Conservation (phyloP, 768 basidiomycete genomes). For the Rhodotorula babjevae region DNA sequence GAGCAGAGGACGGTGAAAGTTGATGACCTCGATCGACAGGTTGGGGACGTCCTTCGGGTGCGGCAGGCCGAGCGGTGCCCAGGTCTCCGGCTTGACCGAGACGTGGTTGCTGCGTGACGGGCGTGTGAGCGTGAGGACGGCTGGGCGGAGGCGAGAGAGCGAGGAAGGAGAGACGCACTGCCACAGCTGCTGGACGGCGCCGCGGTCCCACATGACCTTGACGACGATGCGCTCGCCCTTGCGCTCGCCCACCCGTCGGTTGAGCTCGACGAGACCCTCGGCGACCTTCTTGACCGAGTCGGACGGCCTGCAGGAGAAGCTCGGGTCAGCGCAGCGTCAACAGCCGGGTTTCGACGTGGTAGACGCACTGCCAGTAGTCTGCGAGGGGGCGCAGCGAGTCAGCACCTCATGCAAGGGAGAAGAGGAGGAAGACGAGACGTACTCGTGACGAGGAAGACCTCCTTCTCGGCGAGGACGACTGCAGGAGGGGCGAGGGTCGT, state of each 20-base stretch:
- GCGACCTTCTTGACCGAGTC: constrained; percentile 56
- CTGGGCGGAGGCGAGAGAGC: neutral
- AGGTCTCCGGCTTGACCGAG: constrained; percentile 45
- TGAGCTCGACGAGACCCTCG: constrained; percentile 56
- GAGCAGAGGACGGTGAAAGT: constrained; percentile 51
- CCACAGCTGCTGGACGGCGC: constrained; percentile 55
- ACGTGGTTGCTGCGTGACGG: constrained; percentile 31
- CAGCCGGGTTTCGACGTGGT: no score
- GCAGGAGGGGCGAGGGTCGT: constrained; percentile 41
- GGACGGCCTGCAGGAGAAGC: constrained; percentile 51
- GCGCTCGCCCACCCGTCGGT: constrained; percentile 52
- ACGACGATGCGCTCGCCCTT: constrained; percentile 56
- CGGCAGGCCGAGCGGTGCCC: constrained; percentile 56
- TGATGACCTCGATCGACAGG: constrained; percentile 60
- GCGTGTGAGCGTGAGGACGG: neutral
- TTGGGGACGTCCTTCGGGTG: constrained; percentile 58
- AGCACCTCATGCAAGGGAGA: no score
- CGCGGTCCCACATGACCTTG: constrained; percentile 68
- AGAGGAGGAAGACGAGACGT: constrained; percentile 45
- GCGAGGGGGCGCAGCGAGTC: neutral
- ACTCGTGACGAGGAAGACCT: constrained; percentile 66
- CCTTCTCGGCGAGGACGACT: constrained; percentile 60
- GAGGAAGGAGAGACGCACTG: constrained; percentile 4
- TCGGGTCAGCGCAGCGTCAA: neutral
- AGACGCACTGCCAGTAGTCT: constrained; percentile 48